These are phyloP conservation scores for Heimioporus punctisporus DNA, from an alignment of 1,284 basidiomycete genomes.

Conservation along the genomic window DNA sequence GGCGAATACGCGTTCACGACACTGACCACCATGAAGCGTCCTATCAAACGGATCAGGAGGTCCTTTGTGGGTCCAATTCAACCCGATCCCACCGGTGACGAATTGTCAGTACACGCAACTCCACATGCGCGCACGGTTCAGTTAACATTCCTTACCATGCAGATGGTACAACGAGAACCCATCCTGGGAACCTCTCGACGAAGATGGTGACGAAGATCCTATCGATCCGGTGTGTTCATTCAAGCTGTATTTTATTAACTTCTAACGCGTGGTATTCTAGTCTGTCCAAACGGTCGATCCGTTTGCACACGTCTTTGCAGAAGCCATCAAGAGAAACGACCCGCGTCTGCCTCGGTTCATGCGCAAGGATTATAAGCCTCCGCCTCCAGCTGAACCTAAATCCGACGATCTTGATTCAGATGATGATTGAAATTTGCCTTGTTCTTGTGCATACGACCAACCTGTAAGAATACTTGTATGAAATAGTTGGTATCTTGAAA, in stretches of 20 bases:
- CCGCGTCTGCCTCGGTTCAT: no score
- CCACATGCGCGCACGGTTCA: neutral
- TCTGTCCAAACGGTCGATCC: neutral
- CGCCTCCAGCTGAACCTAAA: no score
- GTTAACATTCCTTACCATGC: neutral
- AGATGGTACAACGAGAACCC: conserved; percentile 21
- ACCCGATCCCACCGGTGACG: conserved; percentile 16
- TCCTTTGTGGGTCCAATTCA: conserved; percentile 14
- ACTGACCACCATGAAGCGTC: conserved; percentile 21
- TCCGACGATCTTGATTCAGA: no score
- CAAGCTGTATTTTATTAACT: neutral
- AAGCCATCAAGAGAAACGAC: no score
- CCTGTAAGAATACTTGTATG: no score
- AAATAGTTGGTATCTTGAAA: no score
- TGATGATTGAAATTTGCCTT: no score
- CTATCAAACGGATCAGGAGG: conserved; percentile 13
- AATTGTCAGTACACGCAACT: conserved; percentile 16
- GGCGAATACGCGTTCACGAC: conserved; percentile 20
- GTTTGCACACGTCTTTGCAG: neutral
- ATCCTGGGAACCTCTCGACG: conserved; percentile 32
- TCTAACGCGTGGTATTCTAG: neutral
- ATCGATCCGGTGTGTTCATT: conserved; percentile 3
- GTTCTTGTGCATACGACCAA: no score
- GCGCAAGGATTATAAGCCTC: no score
- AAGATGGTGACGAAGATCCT: conserved; percentile 22